Base-by-base conservation (phyloP, 1,284 basidiomycete genomes). In the Apiotrichum gamsii region DNA sequence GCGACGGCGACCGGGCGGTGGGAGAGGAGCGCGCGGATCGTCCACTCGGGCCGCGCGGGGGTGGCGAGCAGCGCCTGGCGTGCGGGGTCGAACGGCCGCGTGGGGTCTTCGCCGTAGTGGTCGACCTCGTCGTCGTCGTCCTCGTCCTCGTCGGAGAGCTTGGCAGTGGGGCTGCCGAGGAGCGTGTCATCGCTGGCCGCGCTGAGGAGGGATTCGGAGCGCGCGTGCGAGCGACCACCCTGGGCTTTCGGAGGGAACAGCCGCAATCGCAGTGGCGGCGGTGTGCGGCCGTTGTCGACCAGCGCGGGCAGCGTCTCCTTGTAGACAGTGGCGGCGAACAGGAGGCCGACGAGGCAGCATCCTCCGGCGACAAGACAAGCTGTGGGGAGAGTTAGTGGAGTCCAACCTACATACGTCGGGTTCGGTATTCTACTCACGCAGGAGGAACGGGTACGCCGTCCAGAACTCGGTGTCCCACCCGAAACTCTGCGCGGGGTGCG, bases 401-500 rank as follows among this genome's bases (percentile, higher is more conserved):
- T n/a, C n/a, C n/a, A n/a, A n/a, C n/a, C n/a, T n/a, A n/a, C n/a
- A n/a, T n/a, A n/a, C n/a, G n/a, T n/a, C n/a, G n/a, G n/a, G n/a
- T n/a, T n/a, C n/a, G n/a, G n/a, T n/a, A n/a, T n/a, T n/a, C n/a
- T n/a, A 57, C 64, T 43, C 32, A 64, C 63, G 75, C 0, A 77
- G 60, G 30, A 76, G 57, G 49, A 74, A 77, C 0, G 76, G 76
- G 48, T 75, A 69, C 34, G 57, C 43, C 43, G 58, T 46, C 36
- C 77, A 62, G 2, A 75, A 52, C 15, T 57, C 60, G 1, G 46
- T 43, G 6, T 70, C 71, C 37, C 70, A 28, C 25, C 25, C 25
- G 11, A 28, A 72, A 40, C 72, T 66, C 42, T 76, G 70, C 13
- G 62, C 74, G 0, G 76, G 76, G 63, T 62, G 75, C 10, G 68